These are phyloP conservation scores for Phialophora verrucosa DNA, from an alignment of 2,329 filamentous ascomycete genomes.

Conservation along the genomic window DNA sequence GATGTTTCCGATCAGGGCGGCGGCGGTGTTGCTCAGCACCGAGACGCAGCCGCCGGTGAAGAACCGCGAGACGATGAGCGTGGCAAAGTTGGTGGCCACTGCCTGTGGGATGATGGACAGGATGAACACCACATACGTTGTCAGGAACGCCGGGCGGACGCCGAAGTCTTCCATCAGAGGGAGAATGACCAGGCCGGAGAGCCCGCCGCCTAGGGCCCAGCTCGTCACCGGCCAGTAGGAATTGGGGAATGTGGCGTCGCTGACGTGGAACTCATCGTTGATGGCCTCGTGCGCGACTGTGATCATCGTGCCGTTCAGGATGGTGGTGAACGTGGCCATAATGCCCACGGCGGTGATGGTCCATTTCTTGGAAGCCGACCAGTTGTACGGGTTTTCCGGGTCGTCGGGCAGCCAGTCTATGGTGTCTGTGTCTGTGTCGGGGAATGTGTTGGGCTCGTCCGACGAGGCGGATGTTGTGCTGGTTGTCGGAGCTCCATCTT, in stretches of 20 bases:
- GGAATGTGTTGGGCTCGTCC: not conserved
- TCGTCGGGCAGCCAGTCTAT: constrained; percentile 44
- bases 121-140: constrained; percentile 42
- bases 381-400: constrained; percentile 49
- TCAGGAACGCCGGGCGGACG: constrained; percentile 41
- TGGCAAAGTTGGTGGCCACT: constrained; percentile 38
- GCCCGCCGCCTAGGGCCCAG: constrained; percentile 52
- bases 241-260: constrained; percentile 47
- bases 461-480: not conserved
- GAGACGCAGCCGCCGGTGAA: constrained; percentile 42
- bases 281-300: constrained; percentile 46
- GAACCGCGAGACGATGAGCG: constrained; percentile 39
- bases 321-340: constrained; percentile 44
- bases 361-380: constrained; percentile 47
- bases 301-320: constrained; percentile 49
- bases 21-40: constrained; percentile 40
- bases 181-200: constrained; percentile 49
- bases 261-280: constrained; percentile 40
- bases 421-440: not conserved
- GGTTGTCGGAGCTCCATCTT: constrained; percentile 6
- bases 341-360: constrained; percentile 41
- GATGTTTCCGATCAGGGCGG: constrained; percentile 41
- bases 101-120: constrained; percentile 40
- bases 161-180: constrained; percentile 51
- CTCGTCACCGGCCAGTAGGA: constrained; percentile 50